Conservation (phyloP, 768 basidiomycete genomes). For the Trametes cinnabarina region DNA sequence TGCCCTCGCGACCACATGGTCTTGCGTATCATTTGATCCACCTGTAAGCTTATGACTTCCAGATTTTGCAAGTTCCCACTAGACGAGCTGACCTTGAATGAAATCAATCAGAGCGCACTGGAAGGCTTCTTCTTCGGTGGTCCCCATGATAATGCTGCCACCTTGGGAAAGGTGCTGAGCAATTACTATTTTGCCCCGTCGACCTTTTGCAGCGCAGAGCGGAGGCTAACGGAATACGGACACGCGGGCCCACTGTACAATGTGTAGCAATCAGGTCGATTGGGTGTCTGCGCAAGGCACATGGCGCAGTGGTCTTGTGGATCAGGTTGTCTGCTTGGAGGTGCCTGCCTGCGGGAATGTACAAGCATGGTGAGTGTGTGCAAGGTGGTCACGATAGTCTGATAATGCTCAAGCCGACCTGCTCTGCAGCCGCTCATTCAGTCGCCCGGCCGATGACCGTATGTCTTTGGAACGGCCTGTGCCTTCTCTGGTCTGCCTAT, state of each 20-base stretch:
- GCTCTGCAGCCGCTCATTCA: constrained; percentile 4
- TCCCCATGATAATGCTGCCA: not conserved
- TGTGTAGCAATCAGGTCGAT: not conserved
- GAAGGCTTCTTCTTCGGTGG: not conserved
- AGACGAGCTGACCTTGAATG: constrained; percentile 1
- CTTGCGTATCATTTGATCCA: constrained; percentile 17
- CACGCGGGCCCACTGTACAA: not conserved
- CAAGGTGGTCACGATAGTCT: constrained; percentile 6
- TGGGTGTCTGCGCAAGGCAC: not conserved
- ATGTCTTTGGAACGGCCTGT: not conserved
- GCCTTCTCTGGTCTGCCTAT: not conserved
- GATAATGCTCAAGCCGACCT: not conserved
- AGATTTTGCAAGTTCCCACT: not conserved
- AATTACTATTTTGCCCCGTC: not conserved
- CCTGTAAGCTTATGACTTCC: constrained; percentile 11
- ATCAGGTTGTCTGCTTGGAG: not conserved
- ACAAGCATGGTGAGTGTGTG: not conserved
- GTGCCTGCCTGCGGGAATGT: not conserved
- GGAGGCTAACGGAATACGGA: not conserved
- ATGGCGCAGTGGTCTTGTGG: not conserved
- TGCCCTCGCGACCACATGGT: constrained; percentile 9
- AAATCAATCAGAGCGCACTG: constrained; percentile 6
- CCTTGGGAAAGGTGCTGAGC: not conserved
- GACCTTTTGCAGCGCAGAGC: not conserved
- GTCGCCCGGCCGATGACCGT: not conserved